phyloP scores from a whole-genome alignment of 805 yeast species.

The Lipomyces oligophaga region DNA sequence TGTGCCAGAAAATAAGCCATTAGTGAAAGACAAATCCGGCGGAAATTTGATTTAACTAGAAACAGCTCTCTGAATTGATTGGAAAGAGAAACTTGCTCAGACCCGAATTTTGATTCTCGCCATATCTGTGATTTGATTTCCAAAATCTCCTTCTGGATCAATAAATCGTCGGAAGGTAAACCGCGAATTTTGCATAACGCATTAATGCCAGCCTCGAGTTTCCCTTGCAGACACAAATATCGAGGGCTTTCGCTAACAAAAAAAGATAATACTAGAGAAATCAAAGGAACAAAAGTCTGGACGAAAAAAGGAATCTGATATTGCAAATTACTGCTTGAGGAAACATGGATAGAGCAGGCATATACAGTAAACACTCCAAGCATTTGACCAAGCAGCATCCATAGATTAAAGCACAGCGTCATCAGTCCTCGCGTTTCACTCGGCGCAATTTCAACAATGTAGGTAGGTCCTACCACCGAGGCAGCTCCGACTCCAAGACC shows the following conservation, averaged over 20 bases:
- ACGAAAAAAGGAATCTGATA: slow-evolving; percentile 15
- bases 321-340: slow-evolving; percentile 3
- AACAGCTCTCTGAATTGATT: slow-evolving; percentile 3
- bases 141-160: slow-evolving; percentile 1
- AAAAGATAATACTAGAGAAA: slow-evolving; percentile 3
- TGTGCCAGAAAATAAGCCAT: slow-evolving; percentile 19
- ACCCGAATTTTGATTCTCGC: neutral
- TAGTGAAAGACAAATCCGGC: slow-evolving; percentile 6
- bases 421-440: slow-evolving; percentile 12
- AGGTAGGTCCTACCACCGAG: slow-evolving; percentile 16
- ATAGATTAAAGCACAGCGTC: slow-evolving; percentile 15
- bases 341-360: slow-evolving; percentile 4
- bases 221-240: slow-evolving; percentile 9
- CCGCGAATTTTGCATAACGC: slow-evolving; percentile 6
- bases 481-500: slow-evolving; percentile 18
- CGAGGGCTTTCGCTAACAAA: slow-evolving; percentile 12
- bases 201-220: slow-evolving; percentile 3
- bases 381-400: slow-evolving; percentile 16
- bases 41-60: slow-evolving; percentile 3
- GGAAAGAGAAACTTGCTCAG: neutral
- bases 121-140: slow-evolving; percentile 2
- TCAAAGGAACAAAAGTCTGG: slow-evolving; percentile 9
- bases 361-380: slow-evolving; percentile 15
- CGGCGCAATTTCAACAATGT: slow-evolving; percentile 19
- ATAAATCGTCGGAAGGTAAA: slow-evolving; percentile 2